Percentiles rank a stretch among this genome's conserved stretches.
phyloP scores from a whole-genome alignment of 164 flowering plant species.

The Santalum album region DNA sequence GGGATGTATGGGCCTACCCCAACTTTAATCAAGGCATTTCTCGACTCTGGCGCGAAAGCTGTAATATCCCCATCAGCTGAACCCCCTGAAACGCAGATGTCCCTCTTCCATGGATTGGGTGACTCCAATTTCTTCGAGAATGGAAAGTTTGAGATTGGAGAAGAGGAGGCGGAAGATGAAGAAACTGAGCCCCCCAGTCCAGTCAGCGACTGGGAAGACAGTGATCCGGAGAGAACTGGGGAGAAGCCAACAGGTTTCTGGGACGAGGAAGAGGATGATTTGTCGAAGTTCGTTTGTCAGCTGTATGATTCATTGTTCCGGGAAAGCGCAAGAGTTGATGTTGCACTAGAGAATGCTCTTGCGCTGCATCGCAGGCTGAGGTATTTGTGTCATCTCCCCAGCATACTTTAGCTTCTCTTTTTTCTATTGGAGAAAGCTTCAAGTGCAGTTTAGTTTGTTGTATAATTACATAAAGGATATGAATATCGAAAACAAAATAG shows the following conservation, averaged over 20 bases:
- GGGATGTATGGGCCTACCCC: constrained; percentile 67
- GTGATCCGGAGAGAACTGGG: constrained; percentile 48
- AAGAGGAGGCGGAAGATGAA: constrained; percentile 79
- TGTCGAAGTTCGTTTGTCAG: constrained; percentile 57
- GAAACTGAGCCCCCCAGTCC: constrained; percentile 59
- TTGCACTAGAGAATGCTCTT: constrained; percentile 61
- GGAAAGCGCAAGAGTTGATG: constrained; percentile 66
- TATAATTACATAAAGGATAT: not conserved
- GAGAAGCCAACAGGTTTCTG: constrained; percentile 26
- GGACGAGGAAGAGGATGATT: constrained; percentile 80
- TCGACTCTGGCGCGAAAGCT: constrained; percentile 92
- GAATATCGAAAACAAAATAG: not conserved
- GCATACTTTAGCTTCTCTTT: constrained; percentile 34
- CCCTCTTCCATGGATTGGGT: constrained; percentile 37
- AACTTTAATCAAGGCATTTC: constrained; percentile 64
- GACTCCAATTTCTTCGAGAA: constrained; percentile 55
- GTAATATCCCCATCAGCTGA: constrained; percentile 69
- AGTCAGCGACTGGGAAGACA: constrained; percentile 95
- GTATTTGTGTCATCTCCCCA: constrained; percentile 80
- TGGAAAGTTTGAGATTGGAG: constrained; percentile 91
- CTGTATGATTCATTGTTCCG: constrained; percentile 65
- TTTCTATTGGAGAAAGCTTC: not conserved
- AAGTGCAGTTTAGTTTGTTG: not conserved
- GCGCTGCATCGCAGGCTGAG: constrained; percentile 61
- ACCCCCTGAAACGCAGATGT: constrained; percentile 59